Conservation (phyloP, 345 rosid genomes). For the Ailanthus altissimus region DNA sequence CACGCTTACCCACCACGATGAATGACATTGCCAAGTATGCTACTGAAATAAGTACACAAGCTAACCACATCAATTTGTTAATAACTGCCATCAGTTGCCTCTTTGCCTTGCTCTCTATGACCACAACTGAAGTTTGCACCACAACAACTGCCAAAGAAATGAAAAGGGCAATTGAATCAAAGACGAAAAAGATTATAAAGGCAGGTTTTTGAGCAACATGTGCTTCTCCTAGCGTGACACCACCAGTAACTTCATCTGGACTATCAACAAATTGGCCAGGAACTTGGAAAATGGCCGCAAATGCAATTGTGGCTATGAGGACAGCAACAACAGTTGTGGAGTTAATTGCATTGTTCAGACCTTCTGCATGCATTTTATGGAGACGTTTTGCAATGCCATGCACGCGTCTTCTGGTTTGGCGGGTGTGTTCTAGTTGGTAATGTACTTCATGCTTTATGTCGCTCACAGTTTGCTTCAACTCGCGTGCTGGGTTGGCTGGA, state of each 20-base stretch:
- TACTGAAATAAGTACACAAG: constrained; percentile 78
- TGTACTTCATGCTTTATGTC: constrained; percentile 96
- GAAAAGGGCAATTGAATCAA: constrained; percentile 86
- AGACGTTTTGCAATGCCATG: constrained; percentile 87
- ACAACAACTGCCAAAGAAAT: constrained; percentile 92
- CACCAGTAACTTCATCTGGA: constrained; percentile 32
- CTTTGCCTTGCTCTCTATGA: constrained; percentile 89
- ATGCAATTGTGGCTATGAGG: constrained; percentile 89
- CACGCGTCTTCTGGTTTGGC: constrained; percentile 79
- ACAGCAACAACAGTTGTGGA: constrained; percentile 96
- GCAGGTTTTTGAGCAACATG: constrained; percentile 63
- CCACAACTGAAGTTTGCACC: constrained; percentile 93
- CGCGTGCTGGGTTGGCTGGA: constrained; percentile 62
- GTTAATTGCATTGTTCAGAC: constrained; percentile 92
- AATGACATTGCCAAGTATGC: constrained; percentile 79
- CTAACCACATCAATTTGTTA: constrained; percentile 95
- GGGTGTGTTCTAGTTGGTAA: constrained; percentile 85
- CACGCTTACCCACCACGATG: constrained; percentile 73
- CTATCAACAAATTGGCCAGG: constrained; percentile 87
- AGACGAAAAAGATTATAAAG: constrained; percentile 77
- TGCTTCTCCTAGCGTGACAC: constrained; percentile 75
- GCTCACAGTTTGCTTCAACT: constrained; percentile 88
- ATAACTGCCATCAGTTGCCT: constrained; percentile 94
- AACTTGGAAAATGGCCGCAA: constrained; percentile 89
- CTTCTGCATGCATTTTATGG: constrained; percentile 84